Conservation (phyloP, 441 rosid genomes). For the Geranium incanum region DNA sequence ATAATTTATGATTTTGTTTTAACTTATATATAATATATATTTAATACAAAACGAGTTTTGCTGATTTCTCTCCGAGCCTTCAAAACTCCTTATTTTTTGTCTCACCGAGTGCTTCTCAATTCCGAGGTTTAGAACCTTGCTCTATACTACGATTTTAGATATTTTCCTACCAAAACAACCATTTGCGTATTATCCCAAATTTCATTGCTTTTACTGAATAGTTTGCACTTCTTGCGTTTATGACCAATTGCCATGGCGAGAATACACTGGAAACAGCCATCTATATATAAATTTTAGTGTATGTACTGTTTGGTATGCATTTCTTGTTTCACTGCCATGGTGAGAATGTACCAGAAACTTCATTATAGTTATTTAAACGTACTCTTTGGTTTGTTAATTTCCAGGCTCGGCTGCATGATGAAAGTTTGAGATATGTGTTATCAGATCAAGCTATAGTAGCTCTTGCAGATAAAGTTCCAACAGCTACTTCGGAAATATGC, state of each 20-base stretch:
- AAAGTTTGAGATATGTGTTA: slow-evolving; percentile 70
- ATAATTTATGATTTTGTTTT: too few relatives aligned
- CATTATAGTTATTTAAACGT: slow-evolving; percentile 15
- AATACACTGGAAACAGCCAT: not conserved
- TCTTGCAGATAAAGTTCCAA: slow-evolving; percentile 47
- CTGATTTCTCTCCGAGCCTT: too few relatives aligned
- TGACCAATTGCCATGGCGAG: slow-evolving; percentile 6
- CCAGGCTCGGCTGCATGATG: slow-evolving; percentile 94
- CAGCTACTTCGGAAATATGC: slow-evolving; percentile 37
- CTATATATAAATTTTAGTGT: not conserved
- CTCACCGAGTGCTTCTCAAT: too few relatives aligned
- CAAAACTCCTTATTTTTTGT: too few relatives aligned
- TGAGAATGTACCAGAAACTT: slow-evolving; percentile 1
- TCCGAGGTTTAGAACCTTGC: too few relatives aligned
- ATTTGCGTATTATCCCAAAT: not conserved
- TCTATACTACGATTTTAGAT: not conserved
- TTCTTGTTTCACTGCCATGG: not conserved
- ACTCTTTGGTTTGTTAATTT: slow-evolving; percentile 21
- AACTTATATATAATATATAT: too few relatives aligned
- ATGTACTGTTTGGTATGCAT: not conserved
- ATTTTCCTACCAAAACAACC: slow-evolving; percentile 9
- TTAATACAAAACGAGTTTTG: too few relatives aligned
- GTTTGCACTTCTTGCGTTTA: slow-evolving; percentile 7
- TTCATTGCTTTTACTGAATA: not conserved
- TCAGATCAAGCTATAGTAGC: slow-evolving; percentile 71